A percentile compares a stretch with the other conserved stretches of the same genome.
Evolutionary conservation across 129 eudicot species (phyloP).

Genomic region (Deinandra increscens): DNA sequence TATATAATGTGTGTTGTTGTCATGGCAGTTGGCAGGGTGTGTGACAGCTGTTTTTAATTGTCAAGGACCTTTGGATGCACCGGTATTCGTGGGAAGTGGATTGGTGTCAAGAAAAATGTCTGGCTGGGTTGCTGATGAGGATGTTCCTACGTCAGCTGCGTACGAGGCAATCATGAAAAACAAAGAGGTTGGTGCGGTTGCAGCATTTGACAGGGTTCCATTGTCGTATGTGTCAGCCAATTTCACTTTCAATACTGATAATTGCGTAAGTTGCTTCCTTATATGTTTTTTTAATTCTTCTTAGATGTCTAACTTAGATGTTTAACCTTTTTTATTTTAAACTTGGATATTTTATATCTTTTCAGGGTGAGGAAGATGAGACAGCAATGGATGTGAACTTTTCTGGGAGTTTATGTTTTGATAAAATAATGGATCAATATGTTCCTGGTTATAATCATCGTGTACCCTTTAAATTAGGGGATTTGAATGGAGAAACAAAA

Average conservation of each 20-base stretch:
- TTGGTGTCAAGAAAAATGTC: constrained; percentile 85
- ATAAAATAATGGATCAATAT: constrained; percentile 80
- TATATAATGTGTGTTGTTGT: constrained; percentile 21
- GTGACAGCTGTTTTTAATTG: constrained; percentile 95
- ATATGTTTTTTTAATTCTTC: neutral
- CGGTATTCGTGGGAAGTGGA: constrained; percentile 95
- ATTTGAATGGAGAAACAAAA: constrained; percentile 89
- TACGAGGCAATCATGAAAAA: constrained; percentile 81
- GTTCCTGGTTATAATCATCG: constrained; percentile 71
- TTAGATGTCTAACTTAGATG: neutral
- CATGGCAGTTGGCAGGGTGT: constrained; percentile 80
- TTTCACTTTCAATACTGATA: constrained; percentile 96
- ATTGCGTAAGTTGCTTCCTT: constrained; percentile 65
- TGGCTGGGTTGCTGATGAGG: constrained; percentile 52
- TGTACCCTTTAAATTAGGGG: constrained; percentile 81
- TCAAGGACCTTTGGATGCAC: constrained; percentile 99
- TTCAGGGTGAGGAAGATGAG: constrained; percentile 90
- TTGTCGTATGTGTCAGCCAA: constrained; percentile 92
- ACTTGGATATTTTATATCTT: constrained; percentile 7
- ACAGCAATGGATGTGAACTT: constrained; percentile 96
- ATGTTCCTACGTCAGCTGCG: constrained; percentile 70
- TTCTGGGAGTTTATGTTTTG: constrained; percentile 83
- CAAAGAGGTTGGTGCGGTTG: constrained; percentile 98
- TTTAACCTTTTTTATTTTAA: neutral
- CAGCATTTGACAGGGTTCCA: constrained; percentile 89